Base-by-base conservation (phyloP, 2,329 filamentous ascomycete species). In the Capronia americana region DNA sequence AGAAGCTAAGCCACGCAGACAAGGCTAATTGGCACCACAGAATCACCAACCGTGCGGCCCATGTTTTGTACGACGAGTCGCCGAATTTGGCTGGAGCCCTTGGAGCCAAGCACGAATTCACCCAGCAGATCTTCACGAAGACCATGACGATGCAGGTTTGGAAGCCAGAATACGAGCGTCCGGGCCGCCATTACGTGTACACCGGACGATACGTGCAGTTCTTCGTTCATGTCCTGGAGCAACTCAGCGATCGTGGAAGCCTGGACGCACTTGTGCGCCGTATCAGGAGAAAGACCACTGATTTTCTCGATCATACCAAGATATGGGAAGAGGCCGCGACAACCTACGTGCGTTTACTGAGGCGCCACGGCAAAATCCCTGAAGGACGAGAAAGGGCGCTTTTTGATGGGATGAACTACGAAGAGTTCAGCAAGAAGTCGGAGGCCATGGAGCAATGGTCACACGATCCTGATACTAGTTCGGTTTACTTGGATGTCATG, bases 1-100 rank as follows among this genome's bases (percentile, higher is more conserved):
- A 85, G 72, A 82, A 81, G 34, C 77, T 90, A 61, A 84, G 86
- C 62, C 79, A 79, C 41, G 92, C 92, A 67, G 93, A 97, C 78
- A 96, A 96, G 81, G 91, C 92, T 0, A 94, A 95, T 73, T 97
- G 93, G 93, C 93, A 97, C 75, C 93, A 97, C 76, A 90, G 93
- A 23, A 93, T 97, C 80, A 92, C 92, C 61, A 89, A 90, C n/a
- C 74, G 84, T 74, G 77, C 86, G 69, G 88, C 87, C 5, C 84
- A 85, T 70, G 82, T 90, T 48, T 79, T 89, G 6, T 90, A 87
- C 70, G 83, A 89, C 64, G 84, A 85, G 48, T 73, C 77, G 11
- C 80, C 81, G 56, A 81, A 83, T 59, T 77, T 83, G n/a, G 73
- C 82, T 70, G 82, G 84, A 11, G 84, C 84, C 4, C 77, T 84